These are phyloP conservation scores for Diutina sp. DNA, from an alignment of 1,139 yeast species.

Conservation along the genomic window DNA sequence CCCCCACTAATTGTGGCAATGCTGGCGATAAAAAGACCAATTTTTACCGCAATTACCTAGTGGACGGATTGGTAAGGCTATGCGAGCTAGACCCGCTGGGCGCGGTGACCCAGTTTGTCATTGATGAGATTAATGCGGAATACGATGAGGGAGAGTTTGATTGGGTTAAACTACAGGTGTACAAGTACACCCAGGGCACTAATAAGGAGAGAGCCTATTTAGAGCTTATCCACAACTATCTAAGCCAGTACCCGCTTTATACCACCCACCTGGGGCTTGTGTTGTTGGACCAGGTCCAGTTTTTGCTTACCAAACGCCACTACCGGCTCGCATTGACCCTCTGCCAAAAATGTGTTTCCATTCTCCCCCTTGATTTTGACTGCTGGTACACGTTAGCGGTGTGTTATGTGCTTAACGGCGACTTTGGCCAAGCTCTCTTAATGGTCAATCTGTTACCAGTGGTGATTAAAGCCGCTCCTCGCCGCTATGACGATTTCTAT, in stretches of 20 bases:
- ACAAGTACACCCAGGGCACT: conserved; percentile 15
- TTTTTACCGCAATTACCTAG: conserved; percentile 20
- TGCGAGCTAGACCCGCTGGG: conserved; percentile 12
- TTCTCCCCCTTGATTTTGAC: conserved; percentile 30
- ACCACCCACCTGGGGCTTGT: conserved; percentile 21
- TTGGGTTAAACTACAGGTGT: conserved; percentile 16
- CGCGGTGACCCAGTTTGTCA: conserved; percentile 10
- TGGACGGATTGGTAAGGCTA: conserved; percentile 17
- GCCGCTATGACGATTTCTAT: background rate
- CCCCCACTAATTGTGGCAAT: conserved; percentile 18
- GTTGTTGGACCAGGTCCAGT: conserved; percentile 26
- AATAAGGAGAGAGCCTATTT: conserved; percentile 17
- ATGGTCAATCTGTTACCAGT: conserved; percentile 26
- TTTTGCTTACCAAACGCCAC: conserved; percentile 17
- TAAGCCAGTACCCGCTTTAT: conserved; percentile 10
- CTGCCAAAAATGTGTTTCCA: conserved; percentile 18
- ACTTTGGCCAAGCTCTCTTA: conserved; percentile 19
- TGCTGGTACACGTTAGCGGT: conserved; percentile 26
- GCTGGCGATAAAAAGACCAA: conserved; percentile 16
- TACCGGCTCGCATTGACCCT: conserved; percentile 17
- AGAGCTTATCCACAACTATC: conserved; percentile 14
- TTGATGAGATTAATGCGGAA: conserved; percentile 9
- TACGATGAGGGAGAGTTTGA: conserved; percentile 16
- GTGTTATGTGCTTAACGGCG: conserved; percentile 19
- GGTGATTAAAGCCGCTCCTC: conserved; percentile 5